phyloP scores from a whole-genome alignment of 2,329 filamentous ascomycete genomes.

The Beauveria scarabaeidicola region DNA sequence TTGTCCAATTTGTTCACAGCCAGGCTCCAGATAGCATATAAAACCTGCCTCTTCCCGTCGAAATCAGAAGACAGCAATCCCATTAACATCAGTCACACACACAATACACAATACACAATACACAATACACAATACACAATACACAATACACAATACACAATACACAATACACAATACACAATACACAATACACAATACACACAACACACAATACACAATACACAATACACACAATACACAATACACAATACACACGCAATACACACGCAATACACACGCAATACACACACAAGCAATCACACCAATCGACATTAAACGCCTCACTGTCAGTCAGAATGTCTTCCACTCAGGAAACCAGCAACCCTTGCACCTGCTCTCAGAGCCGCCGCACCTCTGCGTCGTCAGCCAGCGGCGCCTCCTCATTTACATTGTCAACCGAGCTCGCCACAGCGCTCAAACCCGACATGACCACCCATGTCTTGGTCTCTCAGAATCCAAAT shows the following conservation, averaged over 20 bases:
- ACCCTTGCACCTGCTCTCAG: neutral
- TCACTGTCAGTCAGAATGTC: no score
- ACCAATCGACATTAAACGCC: neutral
- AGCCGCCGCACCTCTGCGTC: constrained; percentile 1
- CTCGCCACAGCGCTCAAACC: constrained; percentile 3
- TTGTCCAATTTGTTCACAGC: no score
- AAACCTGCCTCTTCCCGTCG: no score
- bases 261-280: neutral
- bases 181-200: no score
- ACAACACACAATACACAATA: no score
- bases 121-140: no score
- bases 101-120: no score
- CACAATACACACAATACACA: neutral
- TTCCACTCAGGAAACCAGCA: neutral
- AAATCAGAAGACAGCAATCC: no score
- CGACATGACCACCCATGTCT: neutral
- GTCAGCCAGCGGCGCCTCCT: neutral
- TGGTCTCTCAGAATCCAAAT: constrained; percentile 12
- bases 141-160: no score
- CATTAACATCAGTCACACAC: no score
- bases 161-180: no score
- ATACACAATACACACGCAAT: constrained; percentile 2
- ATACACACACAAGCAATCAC: neutral
- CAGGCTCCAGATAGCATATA: no score
- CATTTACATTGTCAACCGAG: neutral